Percentiles rank a stretch among this genome's conserved stretches.
These are phyloP conservation scores for Plasmodium malariae DNA, from an alignment of 169 alveolate species.

Conservation along the genomic window DNA sequence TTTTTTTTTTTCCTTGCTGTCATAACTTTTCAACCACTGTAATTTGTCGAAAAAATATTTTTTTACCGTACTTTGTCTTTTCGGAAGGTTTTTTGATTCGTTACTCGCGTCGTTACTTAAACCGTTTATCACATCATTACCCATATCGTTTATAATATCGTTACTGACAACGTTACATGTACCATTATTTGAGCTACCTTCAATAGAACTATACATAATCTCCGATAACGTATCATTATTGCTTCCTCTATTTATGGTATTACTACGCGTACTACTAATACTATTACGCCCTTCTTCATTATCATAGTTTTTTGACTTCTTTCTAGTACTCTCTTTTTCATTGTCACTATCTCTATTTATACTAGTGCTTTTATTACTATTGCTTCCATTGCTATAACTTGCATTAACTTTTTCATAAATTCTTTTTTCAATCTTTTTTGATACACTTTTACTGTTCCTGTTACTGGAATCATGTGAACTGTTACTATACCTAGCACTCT, in stretches of 20 bases:
- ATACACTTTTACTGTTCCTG: not conserved
- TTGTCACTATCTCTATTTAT: slow-evolving; percentile 18
- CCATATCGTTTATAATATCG: not conserved
- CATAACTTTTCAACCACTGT: slow-evolving; percentile 49
- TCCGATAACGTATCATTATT: not conserved
- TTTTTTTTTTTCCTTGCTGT: slow-evolving; percentile 33
- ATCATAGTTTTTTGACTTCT: slow-evolving; percentile 32
- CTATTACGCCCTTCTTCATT: not conserved
- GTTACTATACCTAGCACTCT: not conserved
- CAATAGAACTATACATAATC: not conserved
- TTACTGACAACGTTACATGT: not conserved
- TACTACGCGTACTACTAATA: not conserved
- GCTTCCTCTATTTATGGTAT: not conserved
- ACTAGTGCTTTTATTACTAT: slow-evolving; percentile 36
- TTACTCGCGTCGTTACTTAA: not conserved
- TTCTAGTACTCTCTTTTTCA: slow-evolving; percentile 31
- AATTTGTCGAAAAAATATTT: slow-evolving; percentile 42
- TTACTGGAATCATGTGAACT: not conserved
- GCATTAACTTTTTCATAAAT: slow-evolving; percentile 40
- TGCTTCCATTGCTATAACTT: slow-evolving; percentile 23
- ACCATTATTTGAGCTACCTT: not conserved
- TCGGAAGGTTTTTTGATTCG: not conserved
- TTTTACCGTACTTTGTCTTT: slow-evolving; percentile 36
- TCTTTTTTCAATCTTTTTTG: slow-evolving; percentile 43
- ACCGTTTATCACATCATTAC: not conserved